These are phyloP conservation scores for Plasmodium cynomolgi DNA, from an alignment of 169 alveolate species.

Conservation along the genomic window DNA sequence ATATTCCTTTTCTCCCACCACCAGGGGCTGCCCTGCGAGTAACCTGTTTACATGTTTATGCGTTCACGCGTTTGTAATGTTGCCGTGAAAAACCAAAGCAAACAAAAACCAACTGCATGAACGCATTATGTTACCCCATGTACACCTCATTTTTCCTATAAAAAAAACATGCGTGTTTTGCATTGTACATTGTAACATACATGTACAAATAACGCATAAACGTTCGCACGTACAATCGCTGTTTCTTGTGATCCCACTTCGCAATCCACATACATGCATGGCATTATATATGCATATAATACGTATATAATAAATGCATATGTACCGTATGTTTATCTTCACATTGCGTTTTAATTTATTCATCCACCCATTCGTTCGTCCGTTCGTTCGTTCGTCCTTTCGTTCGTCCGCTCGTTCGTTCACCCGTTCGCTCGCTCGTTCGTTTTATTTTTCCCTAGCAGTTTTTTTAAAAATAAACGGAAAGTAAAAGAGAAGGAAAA, in stretches of 20 bases:
- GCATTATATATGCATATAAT: not conserved
- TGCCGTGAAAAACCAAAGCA: not conserved
- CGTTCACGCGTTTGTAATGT: not conserved
- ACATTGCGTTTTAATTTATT: not conserved
- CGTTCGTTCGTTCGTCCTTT: not conserved
- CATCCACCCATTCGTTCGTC: not conserved
- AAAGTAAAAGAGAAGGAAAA: conserved; percentile 5
- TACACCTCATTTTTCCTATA: conserved; percentile 10
- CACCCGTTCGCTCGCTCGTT: not conserved
- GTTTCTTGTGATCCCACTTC: not conserved
- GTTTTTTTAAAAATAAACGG: not conserved
- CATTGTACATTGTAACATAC: conserved; percentile 13
- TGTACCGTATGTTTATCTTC: not conserved
- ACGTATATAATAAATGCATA: not conserved
- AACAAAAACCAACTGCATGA: not conserved
- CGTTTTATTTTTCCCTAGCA: not conserved
- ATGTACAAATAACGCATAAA: not conserved
- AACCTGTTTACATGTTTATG: not conserved
- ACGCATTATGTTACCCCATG: not conserved
- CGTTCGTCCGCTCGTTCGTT: not conserved
- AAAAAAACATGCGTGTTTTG: not conserved
- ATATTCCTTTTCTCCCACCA: not conserved
- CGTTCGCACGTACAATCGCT: not conserved
- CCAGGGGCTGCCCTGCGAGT: not conserved
- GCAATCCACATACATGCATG: not conserved